phyloP scores from a whole-genome alignment of 192 early-diverging fungal genomes.

The Backusella mclennaniae region DNA sequence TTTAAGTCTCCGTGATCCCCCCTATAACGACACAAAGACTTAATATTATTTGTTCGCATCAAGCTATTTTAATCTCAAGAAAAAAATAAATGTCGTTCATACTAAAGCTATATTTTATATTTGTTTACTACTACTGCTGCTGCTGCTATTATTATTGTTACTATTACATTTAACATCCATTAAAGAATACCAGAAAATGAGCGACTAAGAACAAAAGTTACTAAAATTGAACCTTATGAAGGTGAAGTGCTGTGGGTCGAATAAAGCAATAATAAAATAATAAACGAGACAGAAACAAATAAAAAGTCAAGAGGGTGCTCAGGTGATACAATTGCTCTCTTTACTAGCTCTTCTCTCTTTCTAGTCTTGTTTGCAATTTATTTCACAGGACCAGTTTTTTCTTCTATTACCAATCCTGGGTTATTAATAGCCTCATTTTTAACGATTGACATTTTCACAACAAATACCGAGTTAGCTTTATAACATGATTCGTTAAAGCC shows the following conservation, averaged over 20 bases:
- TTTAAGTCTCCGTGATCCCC: constrained; percentile 1
- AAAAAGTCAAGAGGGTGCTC: constrained; percentile 6
- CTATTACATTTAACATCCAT: not conserved
- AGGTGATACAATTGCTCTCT: constrained; percentile 6
- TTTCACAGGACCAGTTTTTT: constrained; percentile 1
- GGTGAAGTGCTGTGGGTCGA: not conserved
- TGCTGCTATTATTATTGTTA: too few species aligned
- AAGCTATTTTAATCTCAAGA: constrained; percentile 3
- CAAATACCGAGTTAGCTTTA: not conserved
- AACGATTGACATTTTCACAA: constrained; percentile 1
- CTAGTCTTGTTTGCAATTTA: constrained; percentile 1
- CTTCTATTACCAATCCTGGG: not conserved
- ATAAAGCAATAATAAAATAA: not conserved
- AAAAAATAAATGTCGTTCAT: not conserved
- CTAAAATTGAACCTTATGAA: not conserved
- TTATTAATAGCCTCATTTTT: constrained; percentile 6
- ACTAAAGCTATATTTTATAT: not conserved
- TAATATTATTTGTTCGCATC: constrained; percentile 2
- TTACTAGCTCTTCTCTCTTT: not conserved
- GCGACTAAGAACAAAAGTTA: not conserved
- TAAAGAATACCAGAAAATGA: not conserved
- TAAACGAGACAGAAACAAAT: not conserved
- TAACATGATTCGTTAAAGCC: not conserved
- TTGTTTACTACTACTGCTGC: not conserved
- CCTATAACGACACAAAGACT: not conserved